Conservation (phyloP, 345 rosid genomes). For the Salix brachista region DNA sequence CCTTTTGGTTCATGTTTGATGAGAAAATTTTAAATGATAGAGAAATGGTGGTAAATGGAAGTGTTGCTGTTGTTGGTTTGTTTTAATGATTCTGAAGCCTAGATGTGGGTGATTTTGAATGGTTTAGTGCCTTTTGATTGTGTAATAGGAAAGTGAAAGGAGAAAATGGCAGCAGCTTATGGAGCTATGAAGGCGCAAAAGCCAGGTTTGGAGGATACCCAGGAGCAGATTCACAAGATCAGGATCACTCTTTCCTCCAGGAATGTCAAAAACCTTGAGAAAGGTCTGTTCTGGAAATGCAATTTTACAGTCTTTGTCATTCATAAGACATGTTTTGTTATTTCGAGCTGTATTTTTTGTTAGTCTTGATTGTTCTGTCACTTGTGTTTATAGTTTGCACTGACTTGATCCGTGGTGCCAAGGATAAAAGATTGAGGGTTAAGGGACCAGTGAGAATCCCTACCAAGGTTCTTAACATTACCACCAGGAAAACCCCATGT, state of each 20-base stretch:
- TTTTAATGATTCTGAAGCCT: neutral
- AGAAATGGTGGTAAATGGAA: neutral
- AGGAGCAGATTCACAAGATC: constrained; percentile 67
- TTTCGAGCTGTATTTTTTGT: neutral
- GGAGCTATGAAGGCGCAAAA: constrained; percentile 36
- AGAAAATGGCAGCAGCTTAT: constrained; percentile 20
- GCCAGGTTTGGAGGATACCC: constrained; percentile 59
- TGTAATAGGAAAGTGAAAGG: neutral
- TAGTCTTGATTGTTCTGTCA: neutral
- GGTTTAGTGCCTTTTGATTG: neutral
- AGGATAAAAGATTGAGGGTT: constrained; percentile 26
- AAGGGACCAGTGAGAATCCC: constrained; percentile 29
- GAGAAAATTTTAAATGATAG: neutral
- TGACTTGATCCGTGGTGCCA: constrained; percentile 27
- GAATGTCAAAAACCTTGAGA: constrained; percentile 69
- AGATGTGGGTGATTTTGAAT: neutral
- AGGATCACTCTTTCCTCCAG: constrained; percentile 75
- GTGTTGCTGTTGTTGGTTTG: neutral
- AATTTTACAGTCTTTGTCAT: neutral
- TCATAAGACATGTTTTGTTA: neutral
- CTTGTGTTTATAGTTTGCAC: constrained; percentile 12
- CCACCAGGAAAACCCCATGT: constrained; percentile 25
- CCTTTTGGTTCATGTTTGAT: neutral
- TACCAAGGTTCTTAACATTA: constrained; percentile 27
- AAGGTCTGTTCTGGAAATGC: constrained; percentile 32